A percentile compares a stretch with the other conserved stretches of the same genome.
Evolutionary conservation across 2,329 filamentous ascomycete genomes (phyloP).

Genomic region (Pyrenophora teres): DNA sequence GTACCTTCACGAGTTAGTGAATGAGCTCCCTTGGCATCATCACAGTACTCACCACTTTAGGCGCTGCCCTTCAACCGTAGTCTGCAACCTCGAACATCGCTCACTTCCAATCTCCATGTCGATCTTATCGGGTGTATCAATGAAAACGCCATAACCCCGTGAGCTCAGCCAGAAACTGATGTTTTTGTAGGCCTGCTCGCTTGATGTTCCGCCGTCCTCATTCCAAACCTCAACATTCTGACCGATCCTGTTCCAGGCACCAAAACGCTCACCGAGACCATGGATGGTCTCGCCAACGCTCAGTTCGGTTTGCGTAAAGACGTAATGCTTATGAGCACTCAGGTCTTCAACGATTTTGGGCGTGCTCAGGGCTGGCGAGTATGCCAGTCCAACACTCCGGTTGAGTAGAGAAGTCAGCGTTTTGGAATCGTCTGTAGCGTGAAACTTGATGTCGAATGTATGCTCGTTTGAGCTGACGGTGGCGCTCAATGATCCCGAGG

Average conservation of each 20-base stretch:
- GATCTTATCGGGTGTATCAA: conserved; percentile 71
- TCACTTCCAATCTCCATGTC: conserved; percentile 77
- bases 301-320: conserved; percentile 54
- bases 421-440: conserved; percentile 56
- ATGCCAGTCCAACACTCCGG: conserved; percentile 63
- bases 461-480: conserved; percentile 57
- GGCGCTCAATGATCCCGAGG: conserved; percentile 58
- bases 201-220: conserved; percentile 66
- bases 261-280: conserved; percentile 77
- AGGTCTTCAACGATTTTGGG: conserved; percentile 61
- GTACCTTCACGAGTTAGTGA: conserved; percentile 50
- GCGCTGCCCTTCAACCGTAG: conserved; percentile 69
- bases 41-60: conserved; percentile 60
- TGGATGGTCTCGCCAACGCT: conserved; percentile 68
- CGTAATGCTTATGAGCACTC: conserved; percentile 49
- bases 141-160: conserved; percentile 76
- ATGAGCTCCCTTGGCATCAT: not conserved
- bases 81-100: conserved; percentile 71
- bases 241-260: conserved; percentile 76
- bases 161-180: conserved; percentile 72
- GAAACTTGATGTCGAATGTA: conserved; percentile 62
- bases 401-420: conserved; percentile 60
- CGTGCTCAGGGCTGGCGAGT: conserved; percentile 58
- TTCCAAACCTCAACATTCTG: conserved; percentile 70
- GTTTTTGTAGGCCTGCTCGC: conserved; percentile 75